Percentiles rank a stretch among this genome's conserved stretches.
Evolutionary conservation across 768 basidiomycete genomes (phyloP).

Genomic region (Pleurotus tuber-regium): DNA sequence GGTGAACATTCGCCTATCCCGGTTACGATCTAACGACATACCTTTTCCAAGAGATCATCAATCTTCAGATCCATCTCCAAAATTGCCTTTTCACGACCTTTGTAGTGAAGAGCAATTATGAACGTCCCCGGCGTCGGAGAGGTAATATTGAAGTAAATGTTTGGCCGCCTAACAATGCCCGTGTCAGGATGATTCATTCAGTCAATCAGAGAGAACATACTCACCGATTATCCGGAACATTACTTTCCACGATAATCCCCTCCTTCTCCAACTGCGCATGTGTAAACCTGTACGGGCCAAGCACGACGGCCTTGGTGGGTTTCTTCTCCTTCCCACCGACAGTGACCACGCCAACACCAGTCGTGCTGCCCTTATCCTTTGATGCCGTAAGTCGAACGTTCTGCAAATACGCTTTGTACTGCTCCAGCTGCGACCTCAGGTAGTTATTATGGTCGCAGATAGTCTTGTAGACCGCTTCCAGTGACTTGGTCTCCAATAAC

Average conservation of each 20-base stretch:
- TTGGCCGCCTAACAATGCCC: conserved; percentile 67
- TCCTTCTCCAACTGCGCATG: conserved; percentile 99
- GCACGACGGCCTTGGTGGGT: conserved; percentile 74
- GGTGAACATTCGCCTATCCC: too few species aligned
- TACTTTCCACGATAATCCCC: conserved; percentile 98
- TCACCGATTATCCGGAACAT: conserved; percentile 96
- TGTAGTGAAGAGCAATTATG: conserved; percentile 98
- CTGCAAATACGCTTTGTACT: conserved; percentile 99
- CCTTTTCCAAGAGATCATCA: conserved; percentile 97
- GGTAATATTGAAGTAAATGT: conserved; percentile 99
- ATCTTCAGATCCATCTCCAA: conserved; percentile 99
- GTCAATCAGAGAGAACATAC: conserved; percentile 19
- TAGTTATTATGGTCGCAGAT: conserved; percentile 99
- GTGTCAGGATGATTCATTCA: conserved; percentile 11
- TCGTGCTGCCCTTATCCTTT: conserved; percentile 85
- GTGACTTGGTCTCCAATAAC: conserved; percentile 82
- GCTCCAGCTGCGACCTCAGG: conserved; percentile 91
- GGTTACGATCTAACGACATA: too few species aligned
- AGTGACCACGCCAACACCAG: conserved; percentile 90
- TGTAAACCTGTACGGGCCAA: conserved; percentile 96
- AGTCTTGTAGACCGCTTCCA: conserved; percentile 98
- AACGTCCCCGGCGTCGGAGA: conserved; percentile 98
- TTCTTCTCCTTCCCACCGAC: conserved; percentile 99
- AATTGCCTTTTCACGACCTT: conserved; percentile 97
- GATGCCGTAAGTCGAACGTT: conserved; percentile 90